phyloP scores from a whole-genome alignment of 345 rosid genomes.

The Murraya paniculata region DNA sequence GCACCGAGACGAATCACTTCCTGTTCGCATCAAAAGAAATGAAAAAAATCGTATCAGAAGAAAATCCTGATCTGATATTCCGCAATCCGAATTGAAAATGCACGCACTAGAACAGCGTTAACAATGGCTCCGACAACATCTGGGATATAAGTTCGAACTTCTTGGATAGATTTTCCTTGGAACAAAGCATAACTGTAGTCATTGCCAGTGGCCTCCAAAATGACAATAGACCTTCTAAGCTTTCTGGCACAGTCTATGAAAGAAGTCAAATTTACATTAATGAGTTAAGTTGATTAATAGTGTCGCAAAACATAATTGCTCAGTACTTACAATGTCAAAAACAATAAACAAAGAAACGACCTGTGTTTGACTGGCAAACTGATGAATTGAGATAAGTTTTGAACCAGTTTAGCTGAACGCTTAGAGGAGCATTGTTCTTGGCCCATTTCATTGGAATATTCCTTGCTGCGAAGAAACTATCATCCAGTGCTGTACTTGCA shows the following conservation, averaged over 20 bases:
- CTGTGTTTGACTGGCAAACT: background rate
- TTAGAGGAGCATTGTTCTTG: background rate
- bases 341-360: no score
- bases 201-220: background rate
- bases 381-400: background rate
- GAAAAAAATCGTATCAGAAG: no score
- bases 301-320: no score
- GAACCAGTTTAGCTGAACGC: background rate
- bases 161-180: background rate
- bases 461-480: background rate
- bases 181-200: background rate
- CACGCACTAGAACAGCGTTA: background rate
- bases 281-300: no score
- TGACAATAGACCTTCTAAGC: background rate
- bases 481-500: background rate
- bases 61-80: no score
- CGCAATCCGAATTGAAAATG: background rate
- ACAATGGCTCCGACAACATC: background rate
- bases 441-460: background rate
- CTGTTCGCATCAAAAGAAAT: background rate
- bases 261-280: no score
- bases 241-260: background rate
- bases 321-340: no score
- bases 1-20: slow-evolving; percentile 18
- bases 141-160: background rate